These are phyloP conservation scores for Crithidia brevicula DNA, from an alignment of 208 protist species.

Conservation along the genomic window DNA sequence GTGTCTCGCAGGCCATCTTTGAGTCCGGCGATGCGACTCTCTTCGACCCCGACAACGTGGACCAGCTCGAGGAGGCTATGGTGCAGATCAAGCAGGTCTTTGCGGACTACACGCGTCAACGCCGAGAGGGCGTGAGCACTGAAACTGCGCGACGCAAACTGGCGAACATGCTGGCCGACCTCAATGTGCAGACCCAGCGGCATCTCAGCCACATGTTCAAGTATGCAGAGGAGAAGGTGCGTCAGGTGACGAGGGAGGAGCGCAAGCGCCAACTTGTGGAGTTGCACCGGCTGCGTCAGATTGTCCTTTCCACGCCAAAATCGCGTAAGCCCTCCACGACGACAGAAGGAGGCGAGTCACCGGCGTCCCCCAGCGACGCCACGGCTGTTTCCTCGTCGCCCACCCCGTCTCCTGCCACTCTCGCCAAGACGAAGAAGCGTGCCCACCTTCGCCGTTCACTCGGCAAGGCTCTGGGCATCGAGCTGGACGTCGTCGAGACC, in stretches of 20 bases:
- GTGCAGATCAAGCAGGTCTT: slow-evolving; percentile 86
- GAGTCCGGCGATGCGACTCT: slow-evolving; percentile 68
- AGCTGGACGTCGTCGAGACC: slow-evolving; percentile 64
- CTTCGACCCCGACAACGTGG: slow-evolving; percentile 74
- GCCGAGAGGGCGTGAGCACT: slow-evolving; percentile 76
- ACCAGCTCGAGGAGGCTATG: slow-evolving; percentile 82
- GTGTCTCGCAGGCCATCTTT: slow-evolving; percentile 81
- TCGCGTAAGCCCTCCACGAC: no score
- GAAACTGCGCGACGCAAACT: slow-evolving; percentile 75
- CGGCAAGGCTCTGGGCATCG: slow-evolving; percentile 64
- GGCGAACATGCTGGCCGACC: slow-evolving; percentile 70
- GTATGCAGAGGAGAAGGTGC: slow-evolving; percentile 71
- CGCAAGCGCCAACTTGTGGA: slow-evolving; percentile 55
- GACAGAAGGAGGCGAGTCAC: background rate
- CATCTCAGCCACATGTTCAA: slow-evolving; percentile 83
- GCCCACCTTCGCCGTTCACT: slow-evolving; percentile 47
- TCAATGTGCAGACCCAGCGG: slow-evolving; percentile 78
- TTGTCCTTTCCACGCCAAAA: slow-evolving; percentile 17
- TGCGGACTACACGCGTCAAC: slow-evolving; percentile 82
- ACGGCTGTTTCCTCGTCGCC: background rate
- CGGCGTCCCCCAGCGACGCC: background rate
- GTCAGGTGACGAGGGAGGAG: slow-evolving; percentile 53
- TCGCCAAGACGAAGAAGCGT: slow-evolving; percentile 29
- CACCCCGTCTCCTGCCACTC: slow-evolving; percentile 8
- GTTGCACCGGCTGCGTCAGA: slow-evolving; percentile 46